phyloP scores from a whole-genome alignment of 2,329 filamentous ascomycete species.

The Xylaria sp. region DNA sequence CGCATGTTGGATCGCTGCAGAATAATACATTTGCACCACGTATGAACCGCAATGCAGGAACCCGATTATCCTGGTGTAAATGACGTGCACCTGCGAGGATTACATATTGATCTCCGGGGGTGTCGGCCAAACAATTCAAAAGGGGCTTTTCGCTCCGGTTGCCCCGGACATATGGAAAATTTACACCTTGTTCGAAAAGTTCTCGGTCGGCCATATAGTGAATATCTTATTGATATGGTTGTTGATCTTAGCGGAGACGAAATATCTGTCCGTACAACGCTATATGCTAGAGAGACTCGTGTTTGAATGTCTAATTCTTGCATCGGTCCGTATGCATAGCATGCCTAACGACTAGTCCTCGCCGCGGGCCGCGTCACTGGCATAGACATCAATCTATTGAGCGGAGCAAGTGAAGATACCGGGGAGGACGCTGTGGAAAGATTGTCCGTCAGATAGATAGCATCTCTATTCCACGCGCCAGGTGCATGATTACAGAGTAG shows the following conservation, averaged over 20 bases:
- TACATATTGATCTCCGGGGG: constrained; percentile 10
- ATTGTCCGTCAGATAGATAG: neutral
- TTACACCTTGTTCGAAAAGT: neutral
- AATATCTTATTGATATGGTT: constrained; percentile 23
- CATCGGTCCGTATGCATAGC: constrained; percentile 12
- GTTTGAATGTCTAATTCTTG: neutral
- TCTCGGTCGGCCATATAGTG: constrained; percentile 11
- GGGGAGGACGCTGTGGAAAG: neutral
- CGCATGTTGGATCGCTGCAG: neutral
- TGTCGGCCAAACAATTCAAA: constrained; percentile 11
- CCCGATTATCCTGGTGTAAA: constrained; percentile 16
- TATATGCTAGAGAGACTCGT: neutral
- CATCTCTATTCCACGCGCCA: neutral
- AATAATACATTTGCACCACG: neutral
- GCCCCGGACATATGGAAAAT: constrained; percentile 4
- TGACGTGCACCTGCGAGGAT: constrained; percentile 21
- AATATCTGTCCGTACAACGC: neutral
- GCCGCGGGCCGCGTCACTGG: neutral
- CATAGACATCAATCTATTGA: neutral
- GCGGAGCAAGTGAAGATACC: neutral
- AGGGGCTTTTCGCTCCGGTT: constrained; percentile 14
- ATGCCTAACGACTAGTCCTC: neutral
- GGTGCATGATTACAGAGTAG: neutral
- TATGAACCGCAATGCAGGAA: constrained; percentile 17
- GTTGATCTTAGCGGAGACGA: neutral